These are phyloP conservation scores for Tulasnella sp. DNA, from an alignment of 768 basidiomycete species.

Conservation along the genomic window DNA sequence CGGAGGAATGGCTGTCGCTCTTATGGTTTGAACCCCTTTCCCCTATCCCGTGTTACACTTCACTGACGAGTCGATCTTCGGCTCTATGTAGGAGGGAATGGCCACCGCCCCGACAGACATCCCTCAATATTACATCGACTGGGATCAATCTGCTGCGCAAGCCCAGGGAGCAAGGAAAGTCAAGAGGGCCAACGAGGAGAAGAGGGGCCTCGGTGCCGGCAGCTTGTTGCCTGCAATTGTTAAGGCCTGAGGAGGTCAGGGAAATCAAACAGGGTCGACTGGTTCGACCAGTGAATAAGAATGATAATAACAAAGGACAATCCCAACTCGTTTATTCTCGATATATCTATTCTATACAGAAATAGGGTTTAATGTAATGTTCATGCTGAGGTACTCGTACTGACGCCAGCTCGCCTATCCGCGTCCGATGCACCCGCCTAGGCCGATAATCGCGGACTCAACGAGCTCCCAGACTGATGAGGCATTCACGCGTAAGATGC, in stretches of 20 bases:
- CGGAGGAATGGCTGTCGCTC: constrained; percentile 15
- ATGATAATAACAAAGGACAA: background rate
- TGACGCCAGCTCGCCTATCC: background rate
- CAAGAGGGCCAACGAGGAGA: background rate
- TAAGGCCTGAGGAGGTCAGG: background rate
- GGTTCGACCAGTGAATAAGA: background rate
- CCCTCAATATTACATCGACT: background rate
- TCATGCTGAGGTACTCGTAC: background rate
- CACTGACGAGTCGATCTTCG: background rate
- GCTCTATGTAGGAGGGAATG: background rate
- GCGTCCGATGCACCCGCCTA: background rate
- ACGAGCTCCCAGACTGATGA: background rate
- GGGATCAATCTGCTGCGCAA: background rate
- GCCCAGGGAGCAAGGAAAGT: background rate
- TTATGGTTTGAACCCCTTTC: background rate
- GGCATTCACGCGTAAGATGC: background rate
- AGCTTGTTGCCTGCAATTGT: background rate
- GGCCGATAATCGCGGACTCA: background rate
- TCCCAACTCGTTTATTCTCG: background rate
- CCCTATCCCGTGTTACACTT: background rate
- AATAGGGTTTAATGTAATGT: background rate
- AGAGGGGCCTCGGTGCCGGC: background rate
- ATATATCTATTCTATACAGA: background rate
- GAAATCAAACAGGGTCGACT: background rate
- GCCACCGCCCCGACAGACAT: background rate